phyloP scores from a whole-genome alignment of 1,139 yeast genomes.

The Scheffersomyces stambukii region DNA sequence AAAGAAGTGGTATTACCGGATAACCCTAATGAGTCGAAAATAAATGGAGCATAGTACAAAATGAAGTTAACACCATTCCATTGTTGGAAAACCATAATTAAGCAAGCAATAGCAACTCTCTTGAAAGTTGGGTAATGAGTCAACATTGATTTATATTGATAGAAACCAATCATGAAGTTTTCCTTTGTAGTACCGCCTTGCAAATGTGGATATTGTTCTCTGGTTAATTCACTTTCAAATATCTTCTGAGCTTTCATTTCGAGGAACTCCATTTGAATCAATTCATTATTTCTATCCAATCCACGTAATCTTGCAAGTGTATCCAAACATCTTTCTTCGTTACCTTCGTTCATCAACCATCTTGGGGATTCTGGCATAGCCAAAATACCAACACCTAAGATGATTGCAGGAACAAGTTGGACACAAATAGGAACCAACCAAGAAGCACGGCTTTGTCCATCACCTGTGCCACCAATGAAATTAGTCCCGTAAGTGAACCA shows the following conservation, averaged over 20 bases:
- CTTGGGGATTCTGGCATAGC: slow-evolving; percentile 20
- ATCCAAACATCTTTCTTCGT: slow-evolving; percentile 15
- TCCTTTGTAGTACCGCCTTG: slow-evolving; percentile 12
- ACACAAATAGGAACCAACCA: slow-evolving; percentile 25
- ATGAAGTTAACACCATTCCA: slow-evolving; percentile 71
- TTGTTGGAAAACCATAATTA: slow-evolving; percentile 64
- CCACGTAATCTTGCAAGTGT: slow-evolving; percentile 19
- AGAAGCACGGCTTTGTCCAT: slow-evolving; percentile 40
- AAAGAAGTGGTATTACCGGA: slow-evolving; percentile 16
- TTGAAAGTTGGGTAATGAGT: slow-evolving; percentile 15
- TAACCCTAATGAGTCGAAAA: slow-evolving; percentile 16
- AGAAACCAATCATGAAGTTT: slow-evolving; percentile 9
- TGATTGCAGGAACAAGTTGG: slow-evolving; percentile 21
- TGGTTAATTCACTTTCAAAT: slow-evolving; percentile 12
- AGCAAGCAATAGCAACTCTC: slow-evolving; percentile 59
- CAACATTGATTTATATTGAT: slow-evolving; percentile 14
- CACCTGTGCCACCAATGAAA: slow-evolving; percentile 18
- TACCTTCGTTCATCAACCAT: slow-evolving; percentile 17
- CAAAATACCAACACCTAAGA: slow-evolving; percentile 14
- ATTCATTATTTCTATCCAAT: slow-evolving; percentile 10
- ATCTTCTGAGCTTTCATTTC: slow-evolving; percentile 19
- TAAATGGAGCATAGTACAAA: slow-evolving; percentile 55
- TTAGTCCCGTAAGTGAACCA: slow-evolving; percentile 63
- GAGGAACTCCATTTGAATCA: slow-evolving; percentile 14
- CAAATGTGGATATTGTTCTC: slow-evolving; percentile 9